phyloP scores from a whole-genome alignment of 352 stramenopile species.

The Phytophthora aleatoria region DNA sequence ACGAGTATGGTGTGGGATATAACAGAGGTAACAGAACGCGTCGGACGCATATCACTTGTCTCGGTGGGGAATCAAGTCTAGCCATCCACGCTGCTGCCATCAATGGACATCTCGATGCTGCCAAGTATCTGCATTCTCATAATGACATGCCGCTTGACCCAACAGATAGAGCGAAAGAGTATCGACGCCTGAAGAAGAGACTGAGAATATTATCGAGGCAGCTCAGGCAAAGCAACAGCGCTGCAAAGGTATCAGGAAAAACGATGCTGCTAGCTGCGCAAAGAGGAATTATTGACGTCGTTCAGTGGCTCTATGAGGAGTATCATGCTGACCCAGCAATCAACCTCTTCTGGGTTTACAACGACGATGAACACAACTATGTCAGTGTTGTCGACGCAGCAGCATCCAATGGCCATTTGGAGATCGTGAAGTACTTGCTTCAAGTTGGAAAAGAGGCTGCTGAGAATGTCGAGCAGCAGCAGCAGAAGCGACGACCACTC shows the following conservation, averaged over 20 bases:
- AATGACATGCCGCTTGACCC: background rate
- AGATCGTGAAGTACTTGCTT: conserved; percentile 17
- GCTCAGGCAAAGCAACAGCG: background rate
- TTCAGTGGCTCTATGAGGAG: conserved; percentile 18
- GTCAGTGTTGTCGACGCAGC: conserved; percentile 4
- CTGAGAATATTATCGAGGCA: background rate
- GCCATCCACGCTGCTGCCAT: conserved; percentile 19
- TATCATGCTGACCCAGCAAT: background rate
- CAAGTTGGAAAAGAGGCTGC: conserved; percentile 1
- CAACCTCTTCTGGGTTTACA: conserved; percentile 9
- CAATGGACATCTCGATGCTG: conserved; percentile 19
- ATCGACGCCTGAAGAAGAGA: background rate
- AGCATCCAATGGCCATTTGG: conserved; percentile 15
- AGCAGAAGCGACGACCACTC: background rate
- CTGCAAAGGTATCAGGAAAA: conserved; percentile 1
- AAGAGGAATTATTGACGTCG: conserved; percentile 17
- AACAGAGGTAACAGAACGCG: too few species aligned
- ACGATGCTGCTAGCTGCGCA: conserved; percentile 16
- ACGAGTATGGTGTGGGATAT: background rate
- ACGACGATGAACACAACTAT: background rate
- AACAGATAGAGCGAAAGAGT: conserved; percentile 1
- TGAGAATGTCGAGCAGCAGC: background rate
- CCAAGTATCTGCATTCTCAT: conserved; percentile 12
- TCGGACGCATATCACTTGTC: background rate
- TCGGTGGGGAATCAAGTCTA: conserved; percentile 8